A percentile compares a stretch with the other conserved stretches of the same genome.
Conservation (phyloP, 169 alveolate species). For the Fabrea salina region DNA sequence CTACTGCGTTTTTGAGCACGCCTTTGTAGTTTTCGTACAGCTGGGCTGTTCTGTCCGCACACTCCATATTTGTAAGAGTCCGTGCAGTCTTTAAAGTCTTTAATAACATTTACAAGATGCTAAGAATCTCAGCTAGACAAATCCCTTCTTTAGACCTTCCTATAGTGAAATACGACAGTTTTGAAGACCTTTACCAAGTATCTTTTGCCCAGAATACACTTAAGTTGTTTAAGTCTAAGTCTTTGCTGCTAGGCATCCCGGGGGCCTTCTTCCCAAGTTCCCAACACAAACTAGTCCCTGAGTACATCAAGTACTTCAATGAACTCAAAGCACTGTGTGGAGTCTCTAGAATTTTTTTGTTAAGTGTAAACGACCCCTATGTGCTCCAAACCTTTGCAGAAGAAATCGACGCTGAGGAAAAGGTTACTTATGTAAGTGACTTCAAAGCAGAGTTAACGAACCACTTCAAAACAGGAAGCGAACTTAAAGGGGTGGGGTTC, state of each 20-base stretch:
- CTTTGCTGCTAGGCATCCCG: slow-evolving; percentile 28
- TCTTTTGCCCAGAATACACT: neutral
- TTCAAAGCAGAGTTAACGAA: neutral
- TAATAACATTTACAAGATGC: neutral
- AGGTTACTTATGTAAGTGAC: neutral
- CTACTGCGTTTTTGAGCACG: slow-evolving; percentile 86
- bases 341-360: neutral
- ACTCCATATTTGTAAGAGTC: neutral
- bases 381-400: slow-evolving; percentile 16
- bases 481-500: neutral
- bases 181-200: slow-evolving; percentile 18
- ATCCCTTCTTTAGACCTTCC: slow-evolving; percentile 11
- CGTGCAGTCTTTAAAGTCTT: neutral
- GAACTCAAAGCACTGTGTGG: slow-evolving; percentile 14
- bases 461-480: neutral
- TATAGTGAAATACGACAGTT: neutral
- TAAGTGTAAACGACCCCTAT: slow-evolving; percentile 18
- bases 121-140: neutral
- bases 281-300: neutral
- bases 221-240: neutral
- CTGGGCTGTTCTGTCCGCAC: neutral
- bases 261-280: slow-evolving; percentile 22
- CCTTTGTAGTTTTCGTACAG: slow-evolving; percentile 45
- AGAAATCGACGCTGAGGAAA: slow-evolving; percentile 30
- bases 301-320: neutral